Conservation (phyloP, 768 basidiomycete genomes). For the Suillus alpinus region DNA sequence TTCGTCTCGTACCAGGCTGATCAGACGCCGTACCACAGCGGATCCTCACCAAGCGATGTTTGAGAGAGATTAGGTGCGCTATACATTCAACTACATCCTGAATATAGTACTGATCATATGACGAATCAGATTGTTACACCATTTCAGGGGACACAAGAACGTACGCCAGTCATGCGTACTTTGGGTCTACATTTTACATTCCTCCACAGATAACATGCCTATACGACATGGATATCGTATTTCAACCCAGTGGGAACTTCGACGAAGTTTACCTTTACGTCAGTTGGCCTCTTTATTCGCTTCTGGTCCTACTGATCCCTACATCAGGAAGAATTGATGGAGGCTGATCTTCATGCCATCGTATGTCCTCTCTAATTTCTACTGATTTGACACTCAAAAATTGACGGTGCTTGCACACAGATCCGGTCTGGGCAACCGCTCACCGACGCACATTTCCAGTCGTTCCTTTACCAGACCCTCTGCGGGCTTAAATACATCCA, state of each 20-base stretch:
- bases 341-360: constrained; percentile 98
- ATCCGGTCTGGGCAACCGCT: constrained; percentile 85
- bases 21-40: constrained; percentile 43
- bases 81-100: neutral
- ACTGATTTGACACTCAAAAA: neutral
- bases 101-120: constrained; percentile 10
- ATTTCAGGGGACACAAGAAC: constrained; percentile 99
- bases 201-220: constrained; percentile 80
- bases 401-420: constrained; percentile 33
- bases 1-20: constrained; percentile 10
- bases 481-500: constrained; percentile 99
- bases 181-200: constrained; percentile 10
- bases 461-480: constrained; percentile 97
- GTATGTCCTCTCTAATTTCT: constrained; percentile 41
- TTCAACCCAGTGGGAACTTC: constrained; percentile 87
- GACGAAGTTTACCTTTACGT: constrained; percentile 96
- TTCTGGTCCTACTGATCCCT: constrained; percentile 2
- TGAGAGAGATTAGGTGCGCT: constrained; percentile 87
- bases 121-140: constrained; percentile 74
- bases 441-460: constrained; percentile 90
- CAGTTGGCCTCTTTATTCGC: constrained; percentile 24
- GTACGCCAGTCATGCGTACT: constrained; percentile 41
- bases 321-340: constrained; percentile 95
- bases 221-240: constrained; percentile 98
- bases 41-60: constrained; percentile 94